Base-by-base conservation (phyloP, 2,329 filamentous ascomycete genomes). In the Thermothelomyces thermophilus region DNA sequence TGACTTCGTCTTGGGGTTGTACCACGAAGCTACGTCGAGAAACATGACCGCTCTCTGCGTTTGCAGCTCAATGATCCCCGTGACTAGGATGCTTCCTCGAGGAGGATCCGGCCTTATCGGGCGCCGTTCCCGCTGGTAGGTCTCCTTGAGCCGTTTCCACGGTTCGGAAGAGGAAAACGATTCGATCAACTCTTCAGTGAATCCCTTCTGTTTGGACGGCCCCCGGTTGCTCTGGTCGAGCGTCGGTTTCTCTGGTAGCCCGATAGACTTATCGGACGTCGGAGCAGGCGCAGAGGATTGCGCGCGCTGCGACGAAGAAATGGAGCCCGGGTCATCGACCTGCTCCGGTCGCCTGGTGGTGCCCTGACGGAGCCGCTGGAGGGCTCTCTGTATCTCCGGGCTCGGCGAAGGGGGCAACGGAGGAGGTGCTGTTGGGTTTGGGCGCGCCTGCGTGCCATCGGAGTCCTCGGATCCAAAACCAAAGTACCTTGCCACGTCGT, bases 21-120 rank as follows among this genome's bases (percentile, higher is more conserved):
- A 83, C 63, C 73, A 79, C 2, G 70, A 74, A 10, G 64, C 51
- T 2, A 78, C 76, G 52, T 80, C 74, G 11, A 82, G 65, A 2
- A 72, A 70, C 48, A 82, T 60, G 43, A 68, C 67, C 1, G 71
- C 71, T 19, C 64, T 70, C 2, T 72, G 62, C 2, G 75, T 70
- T 35, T 73, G 67, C 2, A 82, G 50, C 54, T 81, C 75, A 2
- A 83, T 71, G 10, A 80, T 61, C 0, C 80, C 80, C 14, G 73
- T 73, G 1, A 83, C 69, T 1, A 67, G 62, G 41, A 83, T 67
- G 45, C 72, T 73, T 4, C 80, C 80, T 10, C 73, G 67, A 5
- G 71, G 73, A 0, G 76, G 75, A 2, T 69, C 64, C 7, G 65
- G 64, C 40, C 62, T 64, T 6, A 70, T 64, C 1, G 68, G 68